Percentiles rank a stretch among this genome's conserved stretches.
Evolutionary conservation across 768 basidiomycete genomes (phyloP).

Genomic region (Infundibulicybe gibba): DNA sequence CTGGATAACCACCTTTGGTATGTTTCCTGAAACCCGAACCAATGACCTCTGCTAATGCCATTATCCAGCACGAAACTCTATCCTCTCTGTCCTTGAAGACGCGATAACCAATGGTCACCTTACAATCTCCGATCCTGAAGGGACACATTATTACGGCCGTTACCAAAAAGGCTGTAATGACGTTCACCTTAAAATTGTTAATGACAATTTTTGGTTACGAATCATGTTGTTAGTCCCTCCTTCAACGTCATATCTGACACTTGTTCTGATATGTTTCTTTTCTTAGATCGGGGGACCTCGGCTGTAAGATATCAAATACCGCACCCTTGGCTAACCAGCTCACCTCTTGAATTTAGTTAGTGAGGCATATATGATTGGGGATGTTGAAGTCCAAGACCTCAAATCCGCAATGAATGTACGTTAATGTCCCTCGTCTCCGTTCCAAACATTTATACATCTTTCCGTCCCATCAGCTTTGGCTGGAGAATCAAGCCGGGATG

Average conservation of each 20-base stretch:
- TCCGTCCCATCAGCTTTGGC: slow-evolving; percentile 48
- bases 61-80: slow-evolving; percentile 52
- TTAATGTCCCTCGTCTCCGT: slow-evolving; percentile 10
- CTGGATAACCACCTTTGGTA: slow-evolving; percentile 50
- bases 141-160: slow-evolving; percentile 55
- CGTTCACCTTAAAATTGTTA: slow-evolving; percentile 52
- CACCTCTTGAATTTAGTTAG: slow-evolving; percentile 42
- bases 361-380: slow-evolving; percentile 74
- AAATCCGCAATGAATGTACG: slow-evolving; percentile 62
- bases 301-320: slow-evolving; percentile 41
- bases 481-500: slow-evolving; percentile 62
- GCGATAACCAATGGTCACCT: slow-evolving; percentile 58
- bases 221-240: slow-evolving; percentile 49
- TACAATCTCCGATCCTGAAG: slow-evolving; percentile 59
- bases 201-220: slow-evolving; percentile 66
- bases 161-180: slow-evolving; percentile 58
- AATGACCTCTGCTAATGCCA: slow-evolving; percentile 4
- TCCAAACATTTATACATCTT: slow-evolving; percentile 5
- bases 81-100: slow-evolving; percentile 53
- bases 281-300: slow-evolving; percentile 55
- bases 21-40: slow-evolving; percentile 8
- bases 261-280: slow-evolving; percentile 15
- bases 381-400: slow-evolving; percentile 57
- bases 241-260: slow-evolving; percentile 6
- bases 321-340: slow-evolving; percentile 7